These are phyloP conservation scores for Talaromyces islandicus DNA, from an alignment of 2,329 filamentous ascomycete species.

Conservation along the genomic window DNA sequence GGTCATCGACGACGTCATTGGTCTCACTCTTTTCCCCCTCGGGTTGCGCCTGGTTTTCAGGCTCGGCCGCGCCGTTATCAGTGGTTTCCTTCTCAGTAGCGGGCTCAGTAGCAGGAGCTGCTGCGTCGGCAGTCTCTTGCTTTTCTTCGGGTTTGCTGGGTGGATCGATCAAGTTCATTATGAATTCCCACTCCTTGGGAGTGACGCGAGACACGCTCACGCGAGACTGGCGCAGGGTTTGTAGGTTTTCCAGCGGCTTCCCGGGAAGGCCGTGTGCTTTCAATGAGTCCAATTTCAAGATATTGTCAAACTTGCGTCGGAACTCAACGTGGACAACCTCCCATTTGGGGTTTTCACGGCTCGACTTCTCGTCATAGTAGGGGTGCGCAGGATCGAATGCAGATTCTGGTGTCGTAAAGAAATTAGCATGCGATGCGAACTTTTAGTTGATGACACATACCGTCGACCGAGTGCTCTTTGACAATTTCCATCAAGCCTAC, in stretches of 20 bases:
- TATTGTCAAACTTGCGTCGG: conserved; percentile 69
- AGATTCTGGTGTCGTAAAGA: conserved; percentile 44
- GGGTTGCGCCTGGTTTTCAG: neutral
- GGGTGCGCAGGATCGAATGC: conserved; percentile 66
- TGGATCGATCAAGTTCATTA: conserved; percentile 33
- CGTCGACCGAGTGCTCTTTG: conserved; percentile 71
- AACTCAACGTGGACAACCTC: conserved; percentile 85
- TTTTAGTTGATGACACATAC: conserved; percentile 42
- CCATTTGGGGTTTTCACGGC: conserved; percentile 69
- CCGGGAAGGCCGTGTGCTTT: conserved; percentile 56
- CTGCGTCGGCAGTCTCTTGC: conserved; percentile 9
- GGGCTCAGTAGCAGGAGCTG: conserved; percentile 12
- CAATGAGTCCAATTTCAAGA: conserved; percentile 66
- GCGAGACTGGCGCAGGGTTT: conserved; percentile 74
- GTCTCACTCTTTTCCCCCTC: neutral
- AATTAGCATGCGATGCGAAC: neutral
- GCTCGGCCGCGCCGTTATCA: neutral
- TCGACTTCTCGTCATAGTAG: conserved; percentile 78
- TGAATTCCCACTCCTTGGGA: conserved; percentile 43
- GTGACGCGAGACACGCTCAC: conserved; percentile 64
- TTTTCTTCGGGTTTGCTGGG: conserved; percentile 8
- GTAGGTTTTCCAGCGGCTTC: conserved; percentile 63
- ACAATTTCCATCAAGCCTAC: conserved; percentile 87
- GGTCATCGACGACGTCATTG: neutral
- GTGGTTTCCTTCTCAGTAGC: neutral